Conservation (phyloP, 1,139 yeast genomes). For the Magnusiomyces tetraspermus region DNA sequence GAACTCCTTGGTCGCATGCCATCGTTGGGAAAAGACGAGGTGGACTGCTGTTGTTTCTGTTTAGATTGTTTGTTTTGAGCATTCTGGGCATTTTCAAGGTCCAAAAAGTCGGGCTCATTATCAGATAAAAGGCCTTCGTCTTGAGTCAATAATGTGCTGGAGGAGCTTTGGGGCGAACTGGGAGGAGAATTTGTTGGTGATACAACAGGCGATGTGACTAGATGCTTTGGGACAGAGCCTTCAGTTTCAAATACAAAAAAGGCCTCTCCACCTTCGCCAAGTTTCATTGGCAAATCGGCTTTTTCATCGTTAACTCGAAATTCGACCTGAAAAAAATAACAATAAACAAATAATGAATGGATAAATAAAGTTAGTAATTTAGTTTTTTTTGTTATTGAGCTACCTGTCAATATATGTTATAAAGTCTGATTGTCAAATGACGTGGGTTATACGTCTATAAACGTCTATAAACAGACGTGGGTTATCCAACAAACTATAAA, state of each 20-base stretch:
- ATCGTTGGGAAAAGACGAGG: constrained; percentile 5
- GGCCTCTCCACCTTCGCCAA: constrained; percentile 98
- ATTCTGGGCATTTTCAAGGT: constrained; percentile 28
- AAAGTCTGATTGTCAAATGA: too few species aligned
- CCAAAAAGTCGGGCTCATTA: constrained; percentile 53
- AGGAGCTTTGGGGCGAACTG: constrained; percentile 7
- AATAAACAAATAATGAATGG: too few species aligned
- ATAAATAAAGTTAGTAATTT: too few species aligned
- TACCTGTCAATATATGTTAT: too few species aligned
- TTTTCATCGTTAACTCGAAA: constrained; percentile 74
- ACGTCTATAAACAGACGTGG: background rate
- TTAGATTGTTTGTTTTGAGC: background rate
- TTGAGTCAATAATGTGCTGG: background rate
- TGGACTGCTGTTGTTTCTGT: background rate
- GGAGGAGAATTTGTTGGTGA: constrained; percentile 65
- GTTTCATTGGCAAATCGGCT: constrained; percentile 85
- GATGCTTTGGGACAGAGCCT: constrained; percentile 60
- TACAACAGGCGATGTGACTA: constrained; percentile 85
- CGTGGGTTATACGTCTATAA: background rate
- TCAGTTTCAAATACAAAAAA: constrained; percentile 90
- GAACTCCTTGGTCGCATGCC: constrained; percentile 11
- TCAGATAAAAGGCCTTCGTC: constrained; percentile 19
- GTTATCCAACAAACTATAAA: background rate
- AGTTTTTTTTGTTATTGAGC: too few species aligned
- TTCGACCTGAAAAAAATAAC: constrained; percentile 49